Percentiles rank a stretch among this genome's conserved stretches.
Conservation (phyloP, 768 basidiomycete genomes). For the Mycena albidolilacea region DNA sequence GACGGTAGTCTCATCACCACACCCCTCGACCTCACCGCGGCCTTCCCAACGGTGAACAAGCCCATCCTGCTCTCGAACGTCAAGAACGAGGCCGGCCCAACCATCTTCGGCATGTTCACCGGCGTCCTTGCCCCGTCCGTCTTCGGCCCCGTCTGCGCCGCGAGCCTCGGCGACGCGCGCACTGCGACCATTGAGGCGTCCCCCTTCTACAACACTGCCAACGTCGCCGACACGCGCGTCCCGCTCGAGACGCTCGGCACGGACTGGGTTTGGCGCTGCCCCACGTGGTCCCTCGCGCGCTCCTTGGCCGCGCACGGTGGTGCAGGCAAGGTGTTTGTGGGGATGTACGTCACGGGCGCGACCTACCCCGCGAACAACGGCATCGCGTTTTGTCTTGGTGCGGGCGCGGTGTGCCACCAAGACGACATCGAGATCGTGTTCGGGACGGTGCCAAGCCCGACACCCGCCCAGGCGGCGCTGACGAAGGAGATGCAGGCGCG, state of each 20-base stretch:
- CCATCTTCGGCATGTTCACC: conserved; percentile 65
- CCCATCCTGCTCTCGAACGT: conserved; percentile 82
- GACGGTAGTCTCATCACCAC: conserved; percentile 81
- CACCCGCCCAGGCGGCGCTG: conserved; percentile 68
- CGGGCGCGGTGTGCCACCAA: conserved; percentile 80
- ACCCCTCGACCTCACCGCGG: conserved; percentile 71
- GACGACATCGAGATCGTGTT: conserved; percentile 87
- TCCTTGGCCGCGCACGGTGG: conserved; percentile 76
- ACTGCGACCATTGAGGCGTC: conserved; percentile 60
- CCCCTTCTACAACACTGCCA: conserved; percentile 59
- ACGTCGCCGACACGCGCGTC: conserved; percentile 64
- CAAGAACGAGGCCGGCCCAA: conserved; percentile 77
- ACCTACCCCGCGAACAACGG: conserved; percentile 79
- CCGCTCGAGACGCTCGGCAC: conserved; percentile 74
- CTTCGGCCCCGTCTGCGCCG: conserved; percentile 57
- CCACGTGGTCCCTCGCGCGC: conserved; percentile 79
- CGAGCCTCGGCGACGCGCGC: conserved; percentile 63
- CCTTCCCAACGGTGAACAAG: conserved; percentile 75
- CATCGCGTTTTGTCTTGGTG: conserved; percentile 68
- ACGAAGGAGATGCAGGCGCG: conserved; percentile 77
- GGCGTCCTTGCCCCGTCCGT: conserved; percentile 54
- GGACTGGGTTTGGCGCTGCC: conserved; percentile 79
- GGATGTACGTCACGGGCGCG: conserved; percentile 74
- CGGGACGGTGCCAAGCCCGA: conserved; percentile 73
- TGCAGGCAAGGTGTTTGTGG: conserved; percentile 71